Evolutionary conservation across 2,329 filamentous ascomycete species (phyloP), one percentile per base, ranked within the genome.

Genomic region (Akanthomyces dipterigenus): DNA sequence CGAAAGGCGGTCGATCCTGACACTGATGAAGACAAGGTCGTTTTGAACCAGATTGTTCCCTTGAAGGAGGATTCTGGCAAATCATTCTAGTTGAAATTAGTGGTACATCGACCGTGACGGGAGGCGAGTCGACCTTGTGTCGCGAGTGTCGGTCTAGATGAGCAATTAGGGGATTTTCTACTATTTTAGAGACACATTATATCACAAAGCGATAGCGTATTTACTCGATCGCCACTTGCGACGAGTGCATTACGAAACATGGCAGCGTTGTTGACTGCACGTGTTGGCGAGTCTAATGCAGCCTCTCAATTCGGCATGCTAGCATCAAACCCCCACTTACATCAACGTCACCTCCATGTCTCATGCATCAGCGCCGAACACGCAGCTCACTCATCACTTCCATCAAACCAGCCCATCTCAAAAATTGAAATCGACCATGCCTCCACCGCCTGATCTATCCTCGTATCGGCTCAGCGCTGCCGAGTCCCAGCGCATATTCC

Each of bases 41-140:
- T 96, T 55, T 76, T 96, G 38, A 96, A 96, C 76, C 83, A 90
- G 58, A 96, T 96, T 67, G 91, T 96, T 24, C 88, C 88, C 45
- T 76, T 96, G 68, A 95, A 95, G 77, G 91, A 96, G 75, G 90
- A 93, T 70, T 77, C 82, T 24, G 84, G 84, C 1, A 50, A 50
- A 22, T 3, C 2, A 8, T 22, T 8, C 9, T 24, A 24, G 9
- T 6, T 2, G 6, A 36, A 36, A 36, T 36, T 3, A 36, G 28
- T 8, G 28, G 28, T 31, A 31, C n/a, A n/a, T n/a, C n/a, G n/a
- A n/a, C n/a, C n/a, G n/a, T n/a, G n/a, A n/a, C n/a, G n/a, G n/a
- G n/a, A n/a, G n/a, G 28, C 28, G 8, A 8, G 28, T 31, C 28
- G 28, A 8, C 28, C 28, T 31, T 31, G 28, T 31, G 28, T 31